Percentiles rank a stretch among this genome's conserved stretches.
These are phyloP conservation scores for Calocera viscosa DNA, from an alignment of 768 basidiomycete genomes.

Conservation along the genomic window DNA sequence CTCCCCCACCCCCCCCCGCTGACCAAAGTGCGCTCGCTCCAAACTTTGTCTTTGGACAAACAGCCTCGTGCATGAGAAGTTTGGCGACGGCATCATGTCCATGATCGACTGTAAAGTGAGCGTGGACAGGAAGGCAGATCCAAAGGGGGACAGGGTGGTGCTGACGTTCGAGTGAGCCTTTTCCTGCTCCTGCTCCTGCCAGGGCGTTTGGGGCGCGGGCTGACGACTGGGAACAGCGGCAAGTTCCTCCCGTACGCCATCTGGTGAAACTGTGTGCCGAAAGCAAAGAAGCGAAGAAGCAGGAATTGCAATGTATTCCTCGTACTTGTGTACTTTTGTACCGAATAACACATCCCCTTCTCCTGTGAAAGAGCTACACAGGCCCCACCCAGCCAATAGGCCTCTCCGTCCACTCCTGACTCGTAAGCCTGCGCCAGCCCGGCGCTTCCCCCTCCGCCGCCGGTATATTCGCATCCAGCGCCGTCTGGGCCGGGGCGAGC, in stretches of 20 bases:
- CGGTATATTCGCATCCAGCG: neutral
- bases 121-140: slow-evolving; percentile 55
- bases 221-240: slow-evolving; percentile 35
- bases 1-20: too few species aligned
- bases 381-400: neutral
- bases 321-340: too few species aligned
- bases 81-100: slow-evolving; percentile 69
- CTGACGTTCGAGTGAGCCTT: slow-evolving; percentile 63
- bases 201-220: neutral
- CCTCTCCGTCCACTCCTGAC: neutral
- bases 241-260: slow-evolving; percentile 56
- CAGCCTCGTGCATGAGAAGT: slow-evolving; percentile 60
- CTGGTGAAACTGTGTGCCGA: neutral
- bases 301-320: neutral
- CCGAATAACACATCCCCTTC: neutral
- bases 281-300: neutral
- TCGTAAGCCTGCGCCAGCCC: neutral
- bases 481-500: neutral
- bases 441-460: neutral
- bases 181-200: slow-evolving; percentile 13
- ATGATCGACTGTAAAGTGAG: slow-evolving; percentile 74
- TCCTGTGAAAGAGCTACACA: neutral
- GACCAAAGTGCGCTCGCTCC: too few species aligned
- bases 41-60: too few species aligned
- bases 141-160: slow-evolving; percentile 66